A percentile compares a stretch with the other conserved stretches of the same genome.
Evolutionary conservation across 108 stramenopile genomes (phyloP).

Genomic region (Conticribra weissflogii): DNA sequence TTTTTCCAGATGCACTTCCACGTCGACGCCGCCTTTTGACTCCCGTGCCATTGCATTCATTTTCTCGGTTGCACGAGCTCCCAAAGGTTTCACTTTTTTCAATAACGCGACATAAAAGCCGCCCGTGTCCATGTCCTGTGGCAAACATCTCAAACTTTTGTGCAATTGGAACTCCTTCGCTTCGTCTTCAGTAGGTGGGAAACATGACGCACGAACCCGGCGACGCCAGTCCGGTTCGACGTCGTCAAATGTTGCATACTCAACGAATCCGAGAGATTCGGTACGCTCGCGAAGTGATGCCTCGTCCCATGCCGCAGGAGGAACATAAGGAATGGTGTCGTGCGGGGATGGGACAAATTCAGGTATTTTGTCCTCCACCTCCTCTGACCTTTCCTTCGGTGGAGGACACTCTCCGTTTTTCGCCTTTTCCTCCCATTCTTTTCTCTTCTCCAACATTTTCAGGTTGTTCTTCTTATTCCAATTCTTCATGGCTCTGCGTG

Average conservation of each 20-base stretch:
- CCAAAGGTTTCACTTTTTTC: constrained; percentile 81
- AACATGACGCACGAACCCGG: constrained; percentile 65
- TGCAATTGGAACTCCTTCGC: constrained; percentile 75
- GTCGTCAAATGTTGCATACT: constrained; percentile 68
- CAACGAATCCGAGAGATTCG: constrained; percentile 57
- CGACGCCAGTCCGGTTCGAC: constrained; percentile 66
- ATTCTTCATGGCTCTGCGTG: constrained; percentile 57
- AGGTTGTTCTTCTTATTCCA: constrained; percentile 72
- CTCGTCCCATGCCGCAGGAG: constrained; percentile 69
- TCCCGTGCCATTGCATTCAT: constrained; percentile 45
- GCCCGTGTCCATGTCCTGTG: constrained; percentile 98
- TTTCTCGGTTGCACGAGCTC: constrained; percentile 39
- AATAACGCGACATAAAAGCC: constrained; percentile 97
- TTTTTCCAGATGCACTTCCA: constrained; percentile 19
- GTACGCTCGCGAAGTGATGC: constrained; percentile 57
- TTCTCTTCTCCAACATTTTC: constrained; percentile 71
- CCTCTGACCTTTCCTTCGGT: constrained; percentile 52
- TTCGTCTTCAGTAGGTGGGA: constrained; percentile 89
- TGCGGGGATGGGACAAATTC: constrained; percentile 37
- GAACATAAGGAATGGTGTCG: constrained; percentile 43
- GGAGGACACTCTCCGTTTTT: constrained; percentile 24
- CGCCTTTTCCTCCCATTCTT: constrained; percentile 52
- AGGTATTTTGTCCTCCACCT: constrained; percentile 32
- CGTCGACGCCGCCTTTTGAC: constrained; percentile 24
- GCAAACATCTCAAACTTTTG: constrained; percentile 91